Percentiles rank a stretch among this genome's conserved stretches.
phyloP scores from a whole-genome alignment of 1,284 basidiomycete genomes.

The Naganishia sp. region DNA sequence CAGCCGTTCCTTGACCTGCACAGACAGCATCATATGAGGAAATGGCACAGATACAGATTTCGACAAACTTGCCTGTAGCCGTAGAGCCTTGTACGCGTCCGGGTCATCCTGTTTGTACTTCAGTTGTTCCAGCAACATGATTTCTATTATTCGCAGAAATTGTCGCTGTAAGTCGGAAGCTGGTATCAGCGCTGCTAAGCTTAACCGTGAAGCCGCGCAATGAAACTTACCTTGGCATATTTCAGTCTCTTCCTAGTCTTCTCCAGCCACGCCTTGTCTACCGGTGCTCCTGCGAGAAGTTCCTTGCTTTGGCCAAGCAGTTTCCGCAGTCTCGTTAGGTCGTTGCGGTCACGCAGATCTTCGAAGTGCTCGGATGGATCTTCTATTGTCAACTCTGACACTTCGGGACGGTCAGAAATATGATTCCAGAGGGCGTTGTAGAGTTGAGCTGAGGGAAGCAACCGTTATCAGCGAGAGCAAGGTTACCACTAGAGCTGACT shows the following conservation, averaged over 20 bases:
- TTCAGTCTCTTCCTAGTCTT: constrained; percentile 78
- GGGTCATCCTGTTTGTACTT: constrained; percentile 61
- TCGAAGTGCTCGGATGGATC: constrained; percentile 96
- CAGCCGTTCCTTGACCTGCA: constrained; percentile 83
- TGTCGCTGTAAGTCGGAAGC: constrained; percentile 66
- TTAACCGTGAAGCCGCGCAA: background rate
- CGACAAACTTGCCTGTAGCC: constrained; percentile 57
- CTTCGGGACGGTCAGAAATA: constrained; percentile 64
- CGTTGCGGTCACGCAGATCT: constrained; percentile 88
- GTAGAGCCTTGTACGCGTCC: constrained; percentile 64
- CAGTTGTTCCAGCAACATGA: constrained; percentile 77
- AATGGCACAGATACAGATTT: background rate
- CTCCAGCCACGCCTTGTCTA: constrained; percentile 76
- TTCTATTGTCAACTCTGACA: constrained; percentile 91
- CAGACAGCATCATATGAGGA: background rate
- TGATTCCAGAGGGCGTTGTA: constrained; percentile 84
- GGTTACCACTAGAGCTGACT: background rate
- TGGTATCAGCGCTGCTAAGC: background rate
- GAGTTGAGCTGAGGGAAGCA: constrained; percentile 66
- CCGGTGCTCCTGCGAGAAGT: constrained; percentile 70
- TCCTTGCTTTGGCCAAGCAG: constrained; percentile 41
- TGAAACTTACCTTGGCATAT: constrained; percentile 72
- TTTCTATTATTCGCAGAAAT: constrained; percentile 87
- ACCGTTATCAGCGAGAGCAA: background rate
- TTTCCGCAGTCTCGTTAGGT: constrained; percentile 66